A percentile compares a stretch with the other conserved stretches of the same genome.
Evolutionary conservation across 257 asterid genomes (phyloP).

Genomic region (Scutellaria minor): DNA sequence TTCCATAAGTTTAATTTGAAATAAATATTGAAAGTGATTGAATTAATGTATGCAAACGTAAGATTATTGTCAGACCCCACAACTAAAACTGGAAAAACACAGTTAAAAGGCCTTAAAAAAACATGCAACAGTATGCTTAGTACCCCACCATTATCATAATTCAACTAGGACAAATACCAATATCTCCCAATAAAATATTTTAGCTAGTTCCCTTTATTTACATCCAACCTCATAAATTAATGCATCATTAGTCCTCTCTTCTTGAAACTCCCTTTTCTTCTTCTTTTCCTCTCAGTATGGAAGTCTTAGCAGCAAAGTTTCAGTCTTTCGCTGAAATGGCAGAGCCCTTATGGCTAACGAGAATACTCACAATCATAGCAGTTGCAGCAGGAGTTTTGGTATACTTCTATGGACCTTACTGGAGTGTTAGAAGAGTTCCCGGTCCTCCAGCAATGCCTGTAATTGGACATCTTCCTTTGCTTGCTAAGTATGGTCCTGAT

Average conservation of each 20-base stretch:
- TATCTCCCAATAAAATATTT: constrained; percentile 25
- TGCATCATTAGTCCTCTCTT: constrained; percentile 9
- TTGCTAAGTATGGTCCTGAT: constrained; percentile 87
- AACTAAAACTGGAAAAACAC: constrained; percentile 19
- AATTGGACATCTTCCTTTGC: constrained; percentile 90
- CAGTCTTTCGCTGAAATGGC: constrained; percentile 21
- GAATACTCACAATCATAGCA: constrained; percentile 43
- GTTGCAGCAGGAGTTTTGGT: constrained; percentile 44
- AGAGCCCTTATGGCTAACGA: constrained; percentile 33
- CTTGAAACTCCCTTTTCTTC: not conserved
- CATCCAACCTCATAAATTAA: constrained; percentile 23
- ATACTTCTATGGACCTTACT: constrained; percentile 75
- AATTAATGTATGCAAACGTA: constrained; percentile 28
- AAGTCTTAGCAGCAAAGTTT: constrained; percentile 30
- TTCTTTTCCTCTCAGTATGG: constrained; percentile 43
- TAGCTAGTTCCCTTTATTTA: constrained; percentile 21
- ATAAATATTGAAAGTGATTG: constrained; percentile 25
- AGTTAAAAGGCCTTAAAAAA: constrained; percentile 11
- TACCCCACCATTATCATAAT: constrained; percentile 49
- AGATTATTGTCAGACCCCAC: constrained; percentile 34
- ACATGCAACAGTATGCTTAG: constrained; percentile 17
- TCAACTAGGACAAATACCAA: constrained; percentile 40
- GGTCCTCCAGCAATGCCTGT: constrained; percentile 89
- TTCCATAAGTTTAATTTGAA: constrained; percentile 15
- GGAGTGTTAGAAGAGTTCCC: constrained; percentile 86